Percentiles rank a stretch among this genome's conserved stretches.
Evolutionary conservation across 306 rosid genomes (phyloP).

Genomic region (Pyrus communis): DNA sequence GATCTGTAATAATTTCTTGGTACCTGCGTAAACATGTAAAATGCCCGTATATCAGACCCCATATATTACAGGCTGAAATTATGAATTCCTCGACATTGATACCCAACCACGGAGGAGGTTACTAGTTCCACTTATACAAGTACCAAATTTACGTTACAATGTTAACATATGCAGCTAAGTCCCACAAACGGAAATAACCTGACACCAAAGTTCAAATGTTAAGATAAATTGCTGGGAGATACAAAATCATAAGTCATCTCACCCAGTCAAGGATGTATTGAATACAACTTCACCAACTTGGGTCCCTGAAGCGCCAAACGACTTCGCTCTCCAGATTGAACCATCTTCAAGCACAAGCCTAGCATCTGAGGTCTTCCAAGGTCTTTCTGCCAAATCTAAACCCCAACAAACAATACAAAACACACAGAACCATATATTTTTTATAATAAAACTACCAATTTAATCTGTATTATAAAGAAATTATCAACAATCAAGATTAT

Average conservation of each 20-base stretch:
- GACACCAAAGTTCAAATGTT: background rate
- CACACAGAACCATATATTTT: background rate
- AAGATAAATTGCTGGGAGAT: background rate
- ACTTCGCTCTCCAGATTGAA: constrained; percentile 94
- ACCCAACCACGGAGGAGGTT: background rate
- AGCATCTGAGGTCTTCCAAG: constrained; percentile 91
- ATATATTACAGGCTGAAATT: background rate
- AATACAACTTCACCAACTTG: constrained; percentile 99
- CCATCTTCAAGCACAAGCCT: constrained; percentile 90
- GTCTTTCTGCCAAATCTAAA: constrained; percentile 58
- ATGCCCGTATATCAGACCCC: background rate
- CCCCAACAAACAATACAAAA: background rate
- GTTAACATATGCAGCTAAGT: background rate
- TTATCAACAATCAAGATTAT: background rate
- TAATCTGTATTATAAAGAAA: background rate
- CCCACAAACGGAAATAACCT: background rate
- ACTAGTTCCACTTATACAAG: background rate
- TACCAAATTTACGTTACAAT: background rate
- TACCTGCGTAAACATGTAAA: constrained; percentile 45
- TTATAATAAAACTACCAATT: background rate
- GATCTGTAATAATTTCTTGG: constrained; percentile 94
- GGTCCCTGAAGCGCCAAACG: constrained; percentile 91
- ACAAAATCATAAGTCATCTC: constrained; percentile 8
- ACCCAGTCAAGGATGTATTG: constrained; percentile 91
- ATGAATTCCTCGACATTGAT: background rate